Conservation (phyloP, 768 basidiomycete genomes). For the Xerocomellus amylosporus region DNA sequence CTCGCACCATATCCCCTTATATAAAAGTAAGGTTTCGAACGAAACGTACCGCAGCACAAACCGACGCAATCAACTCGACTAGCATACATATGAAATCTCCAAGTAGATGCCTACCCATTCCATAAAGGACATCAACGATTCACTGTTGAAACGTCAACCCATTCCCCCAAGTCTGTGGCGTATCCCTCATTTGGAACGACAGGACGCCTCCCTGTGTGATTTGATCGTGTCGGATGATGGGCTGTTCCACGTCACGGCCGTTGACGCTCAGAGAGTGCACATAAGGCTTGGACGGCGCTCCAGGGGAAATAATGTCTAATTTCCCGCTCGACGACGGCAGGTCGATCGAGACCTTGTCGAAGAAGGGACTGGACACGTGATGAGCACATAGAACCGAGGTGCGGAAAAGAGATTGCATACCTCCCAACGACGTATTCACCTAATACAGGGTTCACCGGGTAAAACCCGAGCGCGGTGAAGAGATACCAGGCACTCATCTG, state of each 20-base stretch:
- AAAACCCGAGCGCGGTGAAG: constrained; percentile 80
- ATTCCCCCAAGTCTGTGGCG: constrained; percentile 45
- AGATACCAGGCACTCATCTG: constrained; percentile 92
- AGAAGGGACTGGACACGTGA: constrained; percentile 42
- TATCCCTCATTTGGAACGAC: constrained; percentile 62
- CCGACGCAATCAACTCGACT: background rate
- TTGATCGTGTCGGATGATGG: constrained; percentile 60
- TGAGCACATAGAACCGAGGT: background rate
- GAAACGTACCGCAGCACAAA: background rate
- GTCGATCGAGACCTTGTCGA: constrained; percentile 51
- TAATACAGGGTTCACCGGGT: constrained; percentile 79
- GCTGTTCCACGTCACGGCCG: constrained; percentile 40
- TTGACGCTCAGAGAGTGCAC: constrained; percentile 59
- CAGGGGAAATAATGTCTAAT: constrained; percentile 53
- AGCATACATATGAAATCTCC: background rate
- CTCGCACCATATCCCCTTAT: no score
- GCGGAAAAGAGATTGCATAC: constrained; percentile 34
- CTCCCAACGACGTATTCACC: constrained; percentile 74
- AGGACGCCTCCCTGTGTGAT: constrained; percentile 56
- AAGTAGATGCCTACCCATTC: background rate
- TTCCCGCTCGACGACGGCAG: constrained; percentile 41
- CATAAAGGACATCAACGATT: background rate
- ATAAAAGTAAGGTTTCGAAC: background rate
- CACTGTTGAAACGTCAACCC: background rate
- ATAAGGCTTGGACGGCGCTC: constrained; percentile 59